A percentile compares a stretch with the other conserved stretches of the same genome.
These are phyloP conservation scores for Claviceps sp. DNA, from an alignment of 2,329 filamentous ascomycete species.

Conservation along the genomic window DNA sequence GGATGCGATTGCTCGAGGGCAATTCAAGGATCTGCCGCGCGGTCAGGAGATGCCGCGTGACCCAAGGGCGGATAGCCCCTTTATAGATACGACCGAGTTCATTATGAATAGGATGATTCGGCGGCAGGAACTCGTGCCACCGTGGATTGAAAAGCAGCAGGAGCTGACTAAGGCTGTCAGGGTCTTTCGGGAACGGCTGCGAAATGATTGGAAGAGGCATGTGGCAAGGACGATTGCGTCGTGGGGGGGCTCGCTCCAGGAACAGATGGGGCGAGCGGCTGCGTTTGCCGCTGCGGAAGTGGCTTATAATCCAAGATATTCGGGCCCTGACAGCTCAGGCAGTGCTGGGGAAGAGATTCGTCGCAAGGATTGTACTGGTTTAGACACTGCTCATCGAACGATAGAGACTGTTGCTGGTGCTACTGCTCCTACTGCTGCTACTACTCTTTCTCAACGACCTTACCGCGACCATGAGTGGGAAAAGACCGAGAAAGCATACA, in stretches of 20 bases:
- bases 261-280: slow-evolving; percentile 58
- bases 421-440: too few species aligned
- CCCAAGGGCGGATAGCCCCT: slow-evolving; percentile 69
- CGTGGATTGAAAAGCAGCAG: slow-evolving; percentile 98
- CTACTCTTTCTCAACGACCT: slow-evolving; percentile 30
- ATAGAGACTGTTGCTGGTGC: neutral
- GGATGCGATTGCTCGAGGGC: slow-evolving; percentile 79
- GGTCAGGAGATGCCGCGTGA: slow-evolving; percentile 75
- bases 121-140: slow-evolving; percentile 85
- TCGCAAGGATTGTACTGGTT: neutral
- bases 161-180: slow-evolving; percentile 59
- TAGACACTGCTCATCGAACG: neutral
- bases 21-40: slow-evolving; percentile 72
- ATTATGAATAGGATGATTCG: slow-evolving; percentile 99
- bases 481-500: slow-evolving; percentile 57
- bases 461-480: slow-evolving; percentile 76
- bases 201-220: slow-evolving; percentile 75
- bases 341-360: too few species aligned
- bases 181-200: slow-evolving; percentile 59
- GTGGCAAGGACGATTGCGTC: slow-evolving; percentile 67
- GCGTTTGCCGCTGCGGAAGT: slow-evolving; percentile 63
- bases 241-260: slow-evolving; percentile 58
- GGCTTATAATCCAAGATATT: too few species aligned
- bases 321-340: too few species aligned
- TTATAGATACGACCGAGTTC: slow-evolving; percentile 92